Percentiles rank a stretch among this genome's conserved stretches.
Evolutionary conservation across 495 filamentous ascomycete species (phyloP).

Genomic region (Hypomontagnella monticulosa): DNA sequence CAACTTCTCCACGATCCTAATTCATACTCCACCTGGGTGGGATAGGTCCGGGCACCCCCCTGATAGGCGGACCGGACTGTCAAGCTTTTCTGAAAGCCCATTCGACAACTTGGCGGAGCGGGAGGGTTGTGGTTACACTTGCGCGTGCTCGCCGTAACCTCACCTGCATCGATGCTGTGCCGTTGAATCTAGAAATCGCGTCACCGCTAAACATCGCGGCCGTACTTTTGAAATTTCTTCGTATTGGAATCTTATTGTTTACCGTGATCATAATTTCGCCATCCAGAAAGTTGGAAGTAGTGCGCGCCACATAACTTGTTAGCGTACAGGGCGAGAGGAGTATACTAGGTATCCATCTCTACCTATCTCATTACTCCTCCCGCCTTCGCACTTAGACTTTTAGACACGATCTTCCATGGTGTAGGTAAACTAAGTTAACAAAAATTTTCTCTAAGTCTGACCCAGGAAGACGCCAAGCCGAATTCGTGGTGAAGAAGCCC

Average conservation of each 20-base stretch:
- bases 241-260: not conserved
- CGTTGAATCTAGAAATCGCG: constrained; percentile 15
- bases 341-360: too few relatives aligned
- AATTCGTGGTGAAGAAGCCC: constrained; percentile 18
- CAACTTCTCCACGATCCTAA: constrained; percentile 37
- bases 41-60: constrained; percentile 16
- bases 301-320: not conserved
- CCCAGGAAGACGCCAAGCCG: constrained; percentile 2
- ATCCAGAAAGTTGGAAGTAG: too few relatives aligned
- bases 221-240: not conserved
- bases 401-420: too few relatives aligned
- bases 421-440: not conserved
- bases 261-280: too few relatives aligned
- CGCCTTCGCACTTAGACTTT: not conserved
- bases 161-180: constrained; percentile 9
- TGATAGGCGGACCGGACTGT: constrained; percentile 13
- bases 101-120: constrained; percentile 25
- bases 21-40: constrained; percentile 15
- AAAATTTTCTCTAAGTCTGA: constrained; percentile 5
- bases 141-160: constrained; percentile 11
- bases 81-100: constrained; percentile 29
- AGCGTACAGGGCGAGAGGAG: not conserved
- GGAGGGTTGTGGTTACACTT: constrained; percentile 19
- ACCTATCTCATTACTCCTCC: not conserved
- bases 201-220: not conserved